A percentile compares a stretch with the other conserved stretches of the same genome.
Conservation (phyloP, 2,329 filamentous ascomycete species). For the Ceratocystis destructans region DNA sequence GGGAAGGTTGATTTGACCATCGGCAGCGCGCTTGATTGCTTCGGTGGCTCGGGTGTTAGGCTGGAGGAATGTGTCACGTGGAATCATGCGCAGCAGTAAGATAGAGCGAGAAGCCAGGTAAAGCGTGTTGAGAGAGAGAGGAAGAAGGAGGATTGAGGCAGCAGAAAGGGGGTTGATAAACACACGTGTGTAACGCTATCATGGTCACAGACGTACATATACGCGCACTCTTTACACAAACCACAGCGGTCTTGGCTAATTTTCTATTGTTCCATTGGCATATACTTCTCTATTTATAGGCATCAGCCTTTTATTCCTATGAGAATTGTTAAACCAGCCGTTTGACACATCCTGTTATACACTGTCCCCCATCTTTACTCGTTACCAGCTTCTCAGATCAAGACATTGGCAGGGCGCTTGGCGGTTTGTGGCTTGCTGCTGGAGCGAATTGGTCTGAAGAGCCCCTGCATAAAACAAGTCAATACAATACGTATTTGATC, state of each 20-base stretch:
- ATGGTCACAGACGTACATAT: background rate
- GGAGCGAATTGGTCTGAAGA: background rate
- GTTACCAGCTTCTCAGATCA: background rate
- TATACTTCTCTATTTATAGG: background rate
- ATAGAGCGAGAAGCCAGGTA: background rate
- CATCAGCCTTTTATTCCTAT: background rate
- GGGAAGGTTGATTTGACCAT: constrained; percentile 89
- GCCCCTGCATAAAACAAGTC: constrained; percentile 1
- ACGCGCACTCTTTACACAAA: background rate
- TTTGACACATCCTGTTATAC: background rate
- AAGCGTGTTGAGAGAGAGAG: background rate
- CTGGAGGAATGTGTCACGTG: constrained; percentile 82
- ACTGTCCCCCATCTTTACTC: background rate
- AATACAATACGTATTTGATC: too few species aligned
- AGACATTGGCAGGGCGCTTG: constrained; percentile 4
- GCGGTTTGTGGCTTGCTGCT: background rate
- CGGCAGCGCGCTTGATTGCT: constrained; percentile 89
- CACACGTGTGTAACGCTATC: background rate
- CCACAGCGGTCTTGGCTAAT: background rate
- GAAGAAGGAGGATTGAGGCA: background rate
- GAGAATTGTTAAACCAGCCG: background rate
- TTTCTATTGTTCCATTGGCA: background rate
- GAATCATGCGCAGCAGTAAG: constrained; percentile 46
- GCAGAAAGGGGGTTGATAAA: background rate
- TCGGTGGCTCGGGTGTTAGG: constrained; percentile 73